Evolutionary conservation across 1,284 basidiomycete species (phyloP).

Genomic region (Puccinia horiana): DNA sequence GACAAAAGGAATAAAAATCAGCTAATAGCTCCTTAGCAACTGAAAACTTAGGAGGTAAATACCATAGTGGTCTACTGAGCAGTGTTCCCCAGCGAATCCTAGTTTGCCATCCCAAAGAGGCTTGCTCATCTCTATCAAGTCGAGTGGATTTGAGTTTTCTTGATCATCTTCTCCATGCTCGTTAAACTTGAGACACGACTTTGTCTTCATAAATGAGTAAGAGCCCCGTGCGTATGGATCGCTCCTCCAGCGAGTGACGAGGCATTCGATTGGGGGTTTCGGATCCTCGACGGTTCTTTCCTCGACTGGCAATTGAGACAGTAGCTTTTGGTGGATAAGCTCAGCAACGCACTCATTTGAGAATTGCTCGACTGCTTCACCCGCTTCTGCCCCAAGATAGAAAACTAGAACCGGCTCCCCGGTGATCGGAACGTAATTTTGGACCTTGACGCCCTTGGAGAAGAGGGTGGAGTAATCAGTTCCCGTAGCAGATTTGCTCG

Average conservation of each 20-base stretch:
- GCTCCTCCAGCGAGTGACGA: constrained; percentile 54
- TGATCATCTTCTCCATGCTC: constrained; percentile 52
- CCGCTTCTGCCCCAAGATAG: constrained; percentile 56
- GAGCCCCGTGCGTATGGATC: constrained; percentile 54
- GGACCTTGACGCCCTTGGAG: constrained; percentile 53
- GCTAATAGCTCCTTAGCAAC: neutral
- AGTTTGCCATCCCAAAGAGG: constrained; percentile 58
- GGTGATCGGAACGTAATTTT: constrained; percentile 52
- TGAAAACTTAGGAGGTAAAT: neutral
- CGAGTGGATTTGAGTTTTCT: constrained; percentile 55
- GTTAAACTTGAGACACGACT: constrained; percentile 8
- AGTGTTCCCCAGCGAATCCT: constrained; percentile 59
- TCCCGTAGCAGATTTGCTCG: neutral
- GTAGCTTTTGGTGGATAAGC: constrained; percentile 53
- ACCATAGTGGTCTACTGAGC: constrained; percentile 55
- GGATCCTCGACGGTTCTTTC: constrained; percentile 25
- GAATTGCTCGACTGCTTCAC: constrained; percentile 55
- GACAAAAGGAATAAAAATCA: neutral
- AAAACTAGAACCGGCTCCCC: constrained; percentile 56
- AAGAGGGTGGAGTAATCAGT: constrained; percentile 49
- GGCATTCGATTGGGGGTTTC: constrained; percentile 49
- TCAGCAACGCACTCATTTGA: constrained; percentile 54
- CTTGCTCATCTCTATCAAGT: constrained; percentile 57
- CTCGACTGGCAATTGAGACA: constrained; percentile 50
- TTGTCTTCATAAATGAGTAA: constrained; percentile 55